Evolutionary conservation across 306 rosid genomes (phyloP), one percentile per base, ranked within the genome.

Genomic region (Clitoria ternatea): DNA sequence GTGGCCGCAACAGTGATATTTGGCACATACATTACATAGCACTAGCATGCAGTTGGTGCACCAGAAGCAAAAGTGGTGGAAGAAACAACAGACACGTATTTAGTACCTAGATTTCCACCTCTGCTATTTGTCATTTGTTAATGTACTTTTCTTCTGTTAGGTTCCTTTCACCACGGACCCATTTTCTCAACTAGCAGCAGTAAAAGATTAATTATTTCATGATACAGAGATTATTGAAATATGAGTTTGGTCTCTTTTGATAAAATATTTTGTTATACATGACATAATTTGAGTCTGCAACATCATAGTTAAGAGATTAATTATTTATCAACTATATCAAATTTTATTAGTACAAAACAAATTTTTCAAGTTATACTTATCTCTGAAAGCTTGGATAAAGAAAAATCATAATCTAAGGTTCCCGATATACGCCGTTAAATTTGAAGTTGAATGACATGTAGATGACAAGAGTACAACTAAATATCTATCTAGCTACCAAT

Each of bases 61-160:
- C 30, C 39, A 36, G 9, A 62, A 60, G 33, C 65, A 56, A 57
- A 37, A 22, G 49, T 30, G 23, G 75, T 56, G 69, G 32, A 61
- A 53, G 18, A 44, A 53, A 62, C 29, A 43, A 43, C 37, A 18
- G 61, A 59, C 61, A 56, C 61, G 61, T 67, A 42, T 7, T n/a
- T n/a, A 12, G 3, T 10, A 32, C 8, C 0, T 27, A 32, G 27
- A 37, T 61, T 55, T 17, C 53, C 70, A 73, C 22, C 26, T 45
- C 20, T 35, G 19, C 24, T 9, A 60, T 57, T 18, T 71, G 40
- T 61, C 19, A 61, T 74, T 65, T 64, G 6, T 19, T n/a, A 4
- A 29, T 53, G 36, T 63, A 40, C 61, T 47, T 60, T 35, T 47
- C 48, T 43, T 0, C 3, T 1, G 37, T 4, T 42, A 3, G 26